Evolutionary conservation across 225 moss, liverwort and hornwort species (phyloP).

Genomic region (Lunularia cruciata): DNA sequence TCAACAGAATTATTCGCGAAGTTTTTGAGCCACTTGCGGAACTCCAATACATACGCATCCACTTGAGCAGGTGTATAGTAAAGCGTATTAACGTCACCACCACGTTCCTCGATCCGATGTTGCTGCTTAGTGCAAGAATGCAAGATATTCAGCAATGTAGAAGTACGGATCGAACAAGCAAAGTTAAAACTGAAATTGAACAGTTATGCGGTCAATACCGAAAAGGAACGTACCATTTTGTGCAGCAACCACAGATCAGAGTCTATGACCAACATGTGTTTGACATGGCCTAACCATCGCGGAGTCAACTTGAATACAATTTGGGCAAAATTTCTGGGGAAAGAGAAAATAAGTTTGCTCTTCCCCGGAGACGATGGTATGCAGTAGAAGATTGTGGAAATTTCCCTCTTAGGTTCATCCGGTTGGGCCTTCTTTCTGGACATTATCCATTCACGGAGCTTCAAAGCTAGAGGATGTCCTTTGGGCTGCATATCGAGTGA

Average conservation of each 20-base stretch:
- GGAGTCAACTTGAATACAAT: conserved; percentile 9
- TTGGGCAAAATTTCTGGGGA: conserved; percentile 19
- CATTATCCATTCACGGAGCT: conserved; percentile 11
- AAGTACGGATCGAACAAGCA: conserved; percentile 50
- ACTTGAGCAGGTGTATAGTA: conserved; percentile 17
- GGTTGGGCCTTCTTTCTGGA: conserved; percentile 27
- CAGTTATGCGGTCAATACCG: no score
- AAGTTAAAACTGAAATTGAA: no score
- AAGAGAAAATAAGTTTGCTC: conserved; percentile 5
- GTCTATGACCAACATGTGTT: conserved; percentile 14
- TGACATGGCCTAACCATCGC: conserved; percentile 5
- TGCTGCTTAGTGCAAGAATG: neutral
- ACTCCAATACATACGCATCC: conserved; percentile 2
- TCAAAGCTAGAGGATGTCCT: conserved; percentile 15
- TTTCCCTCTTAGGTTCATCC: neutral
- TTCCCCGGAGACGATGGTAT: conserved; percentile 19
- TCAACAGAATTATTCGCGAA: conserved; percentile 7
- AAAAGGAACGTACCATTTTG: conserved; percentile 5
- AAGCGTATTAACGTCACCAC: neutral
- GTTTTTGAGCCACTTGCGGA: conserved; percentile 8
- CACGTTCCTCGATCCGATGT: conserved; percentile 12
- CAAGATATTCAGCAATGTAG: conserved; percentile 39
- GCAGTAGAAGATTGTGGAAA: conserved; percentile 1
- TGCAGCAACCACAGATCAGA: conserved; percentile 1
- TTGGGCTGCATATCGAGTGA: no score